A percentile compares a stretch with the other conserved stretches of the same genome.
These are phyloP conservation scores for Combretum micranthum DNA, from an alignment of 345 rosid species.

Conservation along the genomic window DNA sequence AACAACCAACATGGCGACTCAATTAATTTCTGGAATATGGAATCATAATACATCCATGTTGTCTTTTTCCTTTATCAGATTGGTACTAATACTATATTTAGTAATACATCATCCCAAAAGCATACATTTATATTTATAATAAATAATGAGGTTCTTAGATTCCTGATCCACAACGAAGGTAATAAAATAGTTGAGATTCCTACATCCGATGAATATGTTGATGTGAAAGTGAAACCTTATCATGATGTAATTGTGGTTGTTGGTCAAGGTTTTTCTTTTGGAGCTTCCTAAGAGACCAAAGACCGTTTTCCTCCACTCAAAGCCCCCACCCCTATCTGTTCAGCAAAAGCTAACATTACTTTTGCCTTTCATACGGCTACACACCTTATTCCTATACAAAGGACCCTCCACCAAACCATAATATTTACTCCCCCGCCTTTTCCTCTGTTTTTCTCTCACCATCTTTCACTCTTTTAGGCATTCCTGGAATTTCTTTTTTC, in stretches of 20 bases:
- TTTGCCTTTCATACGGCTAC: slow-evolving; percentile 4
- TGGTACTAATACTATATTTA: no score
- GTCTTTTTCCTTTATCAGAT: no score
- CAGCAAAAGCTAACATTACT: slow-evolving; percentile 45
- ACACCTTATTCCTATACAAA: background rate
- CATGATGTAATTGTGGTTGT: background rate
- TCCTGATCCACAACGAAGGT: no score
- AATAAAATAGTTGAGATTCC: no score
- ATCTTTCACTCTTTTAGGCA: slow-evolving; percentile 8
- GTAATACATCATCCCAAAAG: no score
- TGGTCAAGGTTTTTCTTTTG: slow-evolving; percentile 17
- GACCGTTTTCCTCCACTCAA: slow-evolving; percentile 55
- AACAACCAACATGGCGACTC: no score
- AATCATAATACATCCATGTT: no score
- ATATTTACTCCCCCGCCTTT: background rate
- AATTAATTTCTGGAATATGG: no score
- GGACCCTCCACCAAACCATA: slow-evolving; percentile 3
- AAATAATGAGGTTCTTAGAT: no score
- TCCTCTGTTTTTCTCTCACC: slow-evolving; percentile 6
- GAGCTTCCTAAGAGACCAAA: slow-evolving; percentile 28
- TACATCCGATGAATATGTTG: background rate
- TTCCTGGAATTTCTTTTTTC: slow-evolving; percentile 11
- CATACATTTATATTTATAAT: no score
- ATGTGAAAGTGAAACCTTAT: background rate
- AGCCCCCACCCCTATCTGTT: slow-evolving; percentile 65